Base-by-base conservation (phyloP, 2,329 filamentous ascomycete genomes). In the Madurella fahalii region DNA sequence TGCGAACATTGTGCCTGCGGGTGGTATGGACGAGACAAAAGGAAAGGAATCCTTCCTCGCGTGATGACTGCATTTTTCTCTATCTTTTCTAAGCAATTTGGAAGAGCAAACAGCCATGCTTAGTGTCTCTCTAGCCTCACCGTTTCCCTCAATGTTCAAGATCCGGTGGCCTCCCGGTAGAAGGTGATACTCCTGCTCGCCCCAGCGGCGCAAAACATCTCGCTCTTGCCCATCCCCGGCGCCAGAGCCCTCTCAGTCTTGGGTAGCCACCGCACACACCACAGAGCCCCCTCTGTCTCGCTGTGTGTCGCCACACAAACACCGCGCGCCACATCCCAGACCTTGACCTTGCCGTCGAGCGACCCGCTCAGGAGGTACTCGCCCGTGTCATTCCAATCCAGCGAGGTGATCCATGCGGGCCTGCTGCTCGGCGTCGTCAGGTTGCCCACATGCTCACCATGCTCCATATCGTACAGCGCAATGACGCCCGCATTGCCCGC, bases 361-460 rank as follows among this genome's bases (percentile, higher is more conserved):
- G 88, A 85, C 46, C 90, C 90, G 66, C 88, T 95, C 2, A 97
- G 78, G 12, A 99, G 76, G 69, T 89, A 96, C 72, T 97, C 93
- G 46, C 94, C 94, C 4, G 89, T 95, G 66, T 89, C 83, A 69
- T 87, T 97, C 90, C 93, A 99, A 69, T 96, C 90, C 42, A 97
- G 77, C 32, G 87, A 87, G 58, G 93, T 88, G 61, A 99, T 85
- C 94, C 93, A 99, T 5, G 89, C 50, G 13, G 69, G 68, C 44
- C 62, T 58, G 53, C 43, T 73, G 81, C 77, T 48, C 32, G 71
- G 67, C 43, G 65, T 51, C 16, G 63, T 75, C 56, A 99, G 75
- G 67, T 91, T 95, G 17, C 88, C 90, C 13, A 97, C 86, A 66
- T 96, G 93, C 71, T 97, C 92, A 47, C 94, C 94, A 47, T 93